Conservation (phyloP, 352 stramenopile genomes). For the Lagenidium sp. region DNA sequence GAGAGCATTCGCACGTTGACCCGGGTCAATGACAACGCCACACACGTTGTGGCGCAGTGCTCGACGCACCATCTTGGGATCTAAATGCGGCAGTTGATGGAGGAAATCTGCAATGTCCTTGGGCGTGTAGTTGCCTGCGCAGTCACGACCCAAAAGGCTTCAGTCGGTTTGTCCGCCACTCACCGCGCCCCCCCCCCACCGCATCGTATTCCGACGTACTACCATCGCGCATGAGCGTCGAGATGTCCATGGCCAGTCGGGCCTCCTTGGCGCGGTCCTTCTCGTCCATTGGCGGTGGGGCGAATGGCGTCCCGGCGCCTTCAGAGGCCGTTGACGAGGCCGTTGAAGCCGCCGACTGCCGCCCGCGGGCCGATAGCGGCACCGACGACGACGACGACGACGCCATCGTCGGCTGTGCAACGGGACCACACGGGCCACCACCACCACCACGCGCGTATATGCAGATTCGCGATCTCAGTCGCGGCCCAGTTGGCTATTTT, state of each 20-base stretch:
- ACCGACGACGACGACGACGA: too few relatives aligned
- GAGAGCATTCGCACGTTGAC: too few relatives aligned
- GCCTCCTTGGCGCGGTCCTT: constrained; percentile 6
- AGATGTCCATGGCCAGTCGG: constrained; percentile 17
- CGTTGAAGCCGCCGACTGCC: neutral
- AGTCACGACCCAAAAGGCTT: neutral
- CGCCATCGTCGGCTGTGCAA: too few relatives aligned
- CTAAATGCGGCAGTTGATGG: constrained; percentile 50
- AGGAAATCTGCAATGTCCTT: constrained; percentile 56
- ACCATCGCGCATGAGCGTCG: constrained; percentile 34
- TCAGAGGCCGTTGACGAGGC: neutral
- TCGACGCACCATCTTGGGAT: constrained; percentile 53
- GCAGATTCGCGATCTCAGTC: too few relatives aligned
- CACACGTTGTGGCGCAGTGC: too few relatives aligned
- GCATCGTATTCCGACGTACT: constrained; percentile 16
- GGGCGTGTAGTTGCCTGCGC: constrained; percentile 25
- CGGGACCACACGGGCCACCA: too few relatives aligned
- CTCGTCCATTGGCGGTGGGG: too few relatives aligned
- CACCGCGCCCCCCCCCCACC: neutral
- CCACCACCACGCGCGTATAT: too few relatives aligned
- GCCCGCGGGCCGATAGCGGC: constrained; percentile 2
- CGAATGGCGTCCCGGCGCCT: neutral
- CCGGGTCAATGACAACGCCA: too few relatives aligned
- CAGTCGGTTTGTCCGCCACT: neutral
- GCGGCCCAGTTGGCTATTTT: too few relatives aligned